Conservation (phyloP, 2,329 filamentous ascomycete genomes). For the Colletotrichum sp. region DNA sequence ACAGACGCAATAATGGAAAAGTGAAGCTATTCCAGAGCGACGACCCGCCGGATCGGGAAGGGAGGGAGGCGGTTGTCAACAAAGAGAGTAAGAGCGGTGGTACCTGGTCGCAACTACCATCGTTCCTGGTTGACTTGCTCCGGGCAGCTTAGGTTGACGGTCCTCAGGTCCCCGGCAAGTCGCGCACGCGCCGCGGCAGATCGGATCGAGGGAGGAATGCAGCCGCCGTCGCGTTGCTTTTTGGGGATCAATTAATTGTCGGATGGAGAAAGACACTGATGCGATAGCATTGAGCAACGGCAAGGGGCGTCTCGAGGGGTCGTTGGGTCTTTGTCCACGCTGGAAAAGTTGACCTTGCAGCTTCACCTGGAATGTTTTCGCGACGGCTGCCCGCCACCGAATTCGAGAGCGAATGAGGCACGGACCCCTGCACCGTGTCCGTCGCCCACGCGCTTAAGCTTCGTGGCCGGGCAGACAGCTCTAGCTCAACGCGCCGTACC, state of each 20-base stretch:
- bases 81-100: constrained; percentile 14
- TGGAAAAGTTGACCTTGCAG: not conserved
- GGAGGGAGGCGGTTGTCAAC: constrained; percentile 17
- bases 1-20: not conserved
- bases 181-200: constrained; percentile 11
- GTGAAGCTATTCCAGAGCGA: constrained; percentile 19
- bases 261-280: not conserved
- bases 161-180: constrained; percentile 2
- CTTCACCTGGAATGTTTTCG: constrained; percentile 18
- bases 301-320: constrained; percentile 4
- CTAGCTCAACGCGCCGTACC: not conserved
- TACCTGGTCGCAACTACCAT: constrained; percentile 18
- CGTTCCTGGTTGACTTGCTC: not conserved
- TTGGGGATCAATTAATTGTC: not conserved
- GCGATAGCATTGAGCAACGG: not conserved
- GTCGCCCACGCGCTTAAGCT: not conserved
- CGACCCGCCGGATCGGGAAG: constrained; percentile 19
- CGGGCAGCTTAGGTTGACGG: not conserved
- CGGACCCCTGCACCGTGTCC: constrained; percentile 13
- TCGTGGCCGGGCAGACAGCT: not conserved
- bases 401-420: not conserved
- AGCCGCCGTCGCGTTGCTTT: not conserved
- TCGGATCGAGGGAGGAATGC: not conserved
- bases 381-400: constrained; percentile 12
- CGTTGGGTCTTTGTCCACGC: constrained; percentile 9